Base-by-base conservation (phyloP, 1,284 basidiomycete species). In the Ganoderma multipileum region DNA sequence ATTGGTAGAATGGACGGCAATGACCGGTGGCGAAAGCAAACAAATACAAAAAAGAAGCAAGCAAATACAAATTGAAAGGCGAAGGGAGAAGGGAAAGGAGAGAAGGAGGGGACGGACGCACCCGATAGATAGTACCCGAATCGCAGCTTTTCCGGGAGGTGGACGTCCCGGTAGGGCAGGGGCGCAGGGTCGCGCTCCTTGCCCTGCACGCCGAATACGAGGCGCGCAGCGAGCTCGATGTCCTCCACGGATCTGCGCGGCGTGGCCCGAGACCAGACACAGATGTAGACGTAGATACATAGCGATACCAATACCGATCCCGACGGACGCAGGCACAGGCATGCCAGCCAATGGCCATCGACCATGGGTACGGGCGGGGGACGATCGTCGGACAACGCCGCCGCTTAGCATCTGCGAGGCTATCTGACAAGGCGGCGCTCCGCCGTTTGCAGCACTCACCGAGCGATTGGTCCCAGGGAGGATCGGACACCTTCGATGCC, bases 71-170 rank as follows among this genome's bases (percentile, higher is more conserved):
- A 20, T 39, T 11, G 8, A 3, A 33, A 33, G 23, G 28, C 16
- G 20, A 20, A 44, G 20, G 42, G n/a, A n/a, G n/a, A n/a, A n/a
- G n/a, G n/a, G n/a, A n/a, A n/a, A 23, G 6, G 23, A 47, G 6
- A 6, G 20, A n/a, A 26, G 20, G 54, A 58, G 12, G 52, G 16
- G 28, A 14, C 26, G 23, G 41, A 76, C 80, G 58, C 72, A 86
- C 90, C 90, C 62, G 86, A 85, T 28, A 84, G 83, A 74, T 92
- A 94, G 76, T 90, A 95, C 16, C 93, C 93, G 75, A 95, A 90
- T 64, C 85, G 85, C 36, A 94, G 81, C 76, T 87, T 92, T 61
- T 78, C 71, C 6, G 86, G 82, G 47, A 92, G 75, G 57, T 81
- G 75, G 4, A 87, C 80, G 33, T 90, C 85, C 36, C 88, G 85